phyloP scores from a whole-genome alignment of 1,284 basidiomycete species.

The Schizophyllum commune region DNA sequence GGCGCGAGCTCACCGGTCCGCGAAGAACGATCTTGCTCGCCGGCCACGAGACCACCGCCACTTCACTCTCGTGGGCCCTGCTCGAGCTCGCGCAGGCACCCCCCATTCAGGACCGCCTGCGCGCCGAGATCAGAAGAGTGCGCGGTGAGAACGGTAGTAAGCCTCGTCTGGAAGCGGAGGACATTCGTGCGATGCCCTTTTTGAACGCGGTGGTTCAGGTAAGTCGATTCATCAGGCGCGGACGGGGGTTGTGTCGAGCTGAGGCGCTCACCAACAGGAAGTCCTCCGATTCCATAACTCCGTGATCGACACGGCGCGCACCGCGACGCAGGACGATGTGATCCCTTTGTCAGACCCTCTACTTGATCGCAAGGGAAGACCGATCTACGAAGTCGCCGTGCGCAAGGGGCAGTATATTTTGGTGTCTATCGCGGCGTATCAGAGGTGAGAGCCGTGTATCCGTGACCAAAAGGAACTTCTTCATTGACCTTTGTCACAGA shows the following conservation, averaged over 20 bases:
- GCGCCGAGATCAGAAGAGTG: conserved; percentile 28
- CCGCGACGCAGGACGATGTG: conserved; percentile 2
- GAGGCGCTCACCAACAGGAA: conserved; percentile 21
- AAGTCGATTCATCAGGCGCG: conserved; percentile 5
- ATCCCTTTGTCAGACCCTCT: background rate
- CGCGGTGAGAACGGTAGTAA: conserved; percentile 13
- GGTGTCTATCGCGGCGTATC: conserved; percentile 30
- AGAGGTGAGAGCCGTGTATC: conserved; percentile 22
- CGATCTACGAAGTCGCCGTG: conserved; percentile 24
- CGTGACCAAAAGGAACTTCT: background rate
- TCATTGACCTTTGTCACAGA: conserved; percentile 18
- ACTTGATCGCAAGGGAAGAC: conserved; percentile 19
- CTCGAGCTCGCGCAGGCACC: conserved; percentile 31
- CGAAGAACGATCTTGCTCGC: conserved; percentile 33
- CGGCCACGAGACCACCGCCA: conserved; percentile 35
- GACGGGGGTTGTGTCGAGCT: conserved; percentile 31
- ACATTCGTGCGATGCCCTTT: conserved; percentile 39
- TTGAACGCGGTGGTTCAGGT: conserved; percentile 38
- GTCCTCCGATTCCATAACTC: background rate
- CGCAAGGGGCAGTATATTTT: conserved; percentile 29
- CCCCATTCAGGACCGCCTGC: conserved; percentile 28
- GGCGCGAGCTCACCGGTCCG: background rate
- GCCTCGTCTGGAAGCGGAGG: conserved; percentile 21
- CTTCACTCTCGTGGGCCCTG: conserved; percentile 34
- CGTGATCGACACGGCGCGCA: background rate